Base-by-base conservation (phyloP, 2,329 filamentous ascomycete genomes). In the Alternaria sp. region DNA sequence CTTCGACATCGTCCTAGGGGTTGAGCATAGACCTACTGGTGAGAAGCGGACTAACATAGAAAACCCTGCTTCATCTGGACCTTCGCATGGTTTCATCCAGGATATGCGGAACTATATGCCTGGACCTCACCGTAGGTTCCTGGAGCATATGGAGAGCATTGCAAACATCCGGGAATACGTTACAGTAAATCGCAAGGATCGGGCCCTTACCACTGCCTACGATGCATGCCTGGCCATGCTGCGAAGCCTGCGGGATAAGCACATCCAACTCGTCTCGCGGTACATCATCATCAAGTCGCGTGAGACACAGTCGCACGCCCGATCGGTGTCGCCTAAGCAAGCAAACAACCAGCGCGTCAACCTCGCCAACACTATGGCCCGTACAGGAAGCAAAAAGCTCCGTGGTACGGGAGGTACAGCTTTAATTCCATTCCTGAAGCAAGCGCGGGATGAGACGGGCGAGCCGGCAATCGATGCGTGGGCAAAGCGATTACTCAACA, bases 51-150 rank as follows among this genome's bases (percentile, higher is more conserved):
- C 59, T 7, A 64, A 82, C 16, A 62, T 67, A 4, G 85, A 86
- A 43, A 78, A 79, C 22, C 80, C 80, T 12, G 55, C 69, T 9
- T 63, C 71, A 14, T 71, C 81, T 36, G 82, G 85, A 24, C 85
- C 88, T 5, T 84, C 86, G 41, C 88, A 97, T 81, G 96, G 95
- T 73, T 99, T 99, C 81, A 94, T 99, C 74, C 88, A 91, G 74
- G 95, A 99, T 67, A 99, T 99, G 95, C 91, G 94, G 59, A 87
- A 87, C 46, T 99, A 99, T 81, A 99, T 99, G 95, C 95, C 95
- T 0, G 94, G 93, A 0, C 88, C 91, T 0, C 95, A 99, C 75
- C 91, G 93, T 4, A 89, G 91, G 41, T 99, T 99, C 81, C 85
- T 99, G 4, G 86, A 91, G 65, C 91, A 96, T 64, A 89, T 97